Evolutionary conservation across 129 eudicot species (phyloP), one percentile per base, ranked within the genome.

Genomic region (Flaveria brownii): DNA sequence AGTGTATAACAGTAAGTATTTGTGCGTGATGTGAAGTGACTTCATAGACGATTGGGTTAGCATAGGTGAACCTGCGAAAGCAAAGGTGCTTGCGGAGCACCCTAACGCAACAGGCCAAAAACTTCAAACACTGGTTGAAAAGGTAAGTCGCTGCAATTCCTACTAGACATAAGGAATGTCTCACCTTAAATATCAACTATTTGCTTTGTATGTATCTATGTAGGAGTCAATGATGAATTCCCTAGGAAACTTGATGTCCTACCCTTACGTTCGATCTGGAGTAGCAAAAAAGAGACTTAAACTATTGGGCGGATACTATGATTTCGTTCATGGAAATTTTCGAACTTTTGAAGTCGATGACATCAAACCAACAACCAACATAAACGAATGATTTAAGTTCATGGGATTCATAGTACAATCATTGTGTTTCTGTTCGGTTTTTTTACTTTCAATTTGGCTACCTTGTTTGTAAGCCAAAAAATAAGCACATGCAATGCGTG

Each of bases 181-280:
- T 5, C 41, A 36, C 41, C 41, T 36, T 7, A 36, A 36, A 36
- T 36, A 36, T 70, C 51, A 28, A 30, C 18, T 17, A 4, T n/a
- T 2, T 1, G 6, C 0, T 12, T 15, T 26, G 18, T 28, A 62
- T 62, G 41, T 62, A 54, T 72, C 9, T 20, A 23, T 72, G 52
- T 17, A 80, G 83, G 83, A 65, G 79, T 80, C 79, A 8, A 57
- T 80, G 78, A 73, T 41, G 61, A 41, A 65, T 28, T 80, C 83
- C 2, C 17, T 80, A 0, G 18, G 2, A 36, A 80, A 80, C 68
- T 26, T 80, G 56, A 68, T 23, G 52, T 64, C 83, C 47, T 80
- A 80, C 51, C 74, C 83, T 54, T 74, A 64, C 2, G 78, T 80
- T 64, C 9, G 36, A 80, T 25, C 79, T 16, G 77, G 61, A 52